Percentiles rank a stretch among this genome's conserved stretches.
phyloP scores from a whole-genome alignment of 2,329 filamentous ascomycete species.

The Fusarium nanum region DNA sequence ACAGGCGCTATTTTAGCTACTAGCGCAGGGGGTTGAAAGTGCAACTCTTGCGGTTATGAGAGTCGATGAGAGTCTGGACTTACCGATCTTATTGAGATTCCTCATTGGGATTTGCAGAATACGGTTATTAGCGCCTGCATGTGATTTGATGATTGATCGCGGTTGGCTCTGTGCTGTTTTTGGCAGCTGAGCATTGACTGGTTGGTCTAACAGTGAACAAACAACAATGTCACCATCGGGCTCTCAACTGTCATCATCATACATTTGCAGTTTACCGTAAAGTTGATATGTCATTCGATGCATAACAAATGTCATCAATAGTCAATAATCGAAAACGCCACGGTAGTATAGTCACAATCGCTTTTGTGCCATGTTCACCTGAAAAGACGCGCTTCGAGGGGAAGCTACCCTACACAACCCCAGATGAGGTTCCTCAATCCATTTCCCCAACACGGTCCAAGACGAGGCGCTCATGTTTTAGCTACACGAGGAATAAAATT shows the following conservation, averaged over 20 bases:
- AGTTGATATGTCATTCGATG: too few relatives aligned
- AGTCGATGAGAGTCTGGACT: background rate
- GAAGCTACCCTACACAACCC: background rate
- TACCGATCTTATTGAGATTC: background rate
- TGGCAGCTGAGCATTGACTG: background rate
- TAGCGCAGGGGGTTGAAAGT: background rate
- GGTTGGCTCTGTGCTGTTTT: background rate
- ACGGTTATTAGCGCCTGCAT: background rate
- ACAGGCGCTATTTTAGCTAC: background rate
- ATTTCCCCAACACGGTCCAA: background rate
- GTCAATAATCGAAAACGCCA: too few relatives aligned
- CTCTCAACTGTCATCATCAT: too few relatives aligned
- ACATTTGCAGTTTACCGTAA: rapidly evolving
- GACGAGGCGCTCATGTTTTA: background rate
- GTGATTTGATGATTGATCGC: background rate
- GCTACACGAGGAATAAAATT: background rate
- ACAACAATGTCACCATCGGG: background rate
- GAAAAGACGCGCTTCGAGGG: too few relatives aligned
- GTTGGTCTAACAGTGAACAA: background rate
- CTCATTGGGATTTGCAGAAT: background rate
- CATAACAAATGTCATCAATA: too few relatives aligned
- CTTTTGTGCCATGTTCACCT: too few relatives aligned
- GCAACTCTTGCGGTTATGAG: background rate
- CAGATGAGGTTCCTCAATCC: too few relatives aligned
- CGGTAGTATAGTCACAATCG: too few relatives aligned